Evolutionary conservation across 345 rosid species (phyloP), one percentile per base, ranked within the genome.

Genomic region (Microthlaspi erraticum): DNA sequence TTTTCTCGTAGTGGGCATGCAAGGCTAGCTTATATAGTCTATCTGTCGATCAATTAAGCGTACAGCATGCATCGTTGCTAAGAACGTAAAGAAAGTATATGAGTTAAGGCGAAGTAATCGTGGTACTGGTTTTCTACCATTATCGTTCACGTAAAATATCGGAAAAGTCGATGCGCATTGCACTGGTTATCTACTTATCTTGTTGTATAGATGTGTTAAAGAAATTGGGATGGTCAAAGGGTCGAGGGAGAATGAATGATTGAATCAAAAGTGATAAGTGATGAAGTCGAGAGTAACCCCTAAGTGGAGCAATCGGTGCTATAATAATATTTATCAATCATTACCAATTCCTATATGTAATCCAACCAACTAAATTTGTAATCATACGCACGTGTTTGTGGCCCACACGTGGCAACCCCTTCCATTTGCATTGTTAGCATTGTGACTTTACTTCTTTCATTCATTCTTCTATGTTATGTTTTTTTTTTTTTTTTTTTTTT

Each of bases 251-350:
- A 70, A 54, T 23, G 57, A 68, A 68, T 72, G 71, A 72, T 72
- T 64, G 77, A 64, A 55, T 11, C 13, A 72, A 72, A 72, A 52
- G 70, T 45, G 70, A 63, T 62, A 34, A 37, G 33, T 44, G 70
- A 72, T 51, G 70, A 61, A 63, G 62, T 63, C 63, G 57, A 72
- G 70, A 72, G 64, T 44, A 46, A 44, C 17, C 39, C 23, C 64
- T 29, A 64, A 55, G 77, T 72, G 77, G 77, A 72, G 59, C 71
- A 64, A 72, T 72, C 77, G 77, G 77, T 72, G 77, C 51, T 19
- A 33, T 64, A 37, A 72, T 72, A 45, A 45, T 46, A 54, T 72
- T 55, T 9, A 64, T 46, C 59, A 72, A 63, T 72, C 71, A 64
- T 64, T 64, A 64, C 71, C 64, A 18, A 37, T 72, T 44, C 36